Base-by-base conservation (phyloP, 192 early-diverging fungal species). In the Coemansia sp. region DNA sequence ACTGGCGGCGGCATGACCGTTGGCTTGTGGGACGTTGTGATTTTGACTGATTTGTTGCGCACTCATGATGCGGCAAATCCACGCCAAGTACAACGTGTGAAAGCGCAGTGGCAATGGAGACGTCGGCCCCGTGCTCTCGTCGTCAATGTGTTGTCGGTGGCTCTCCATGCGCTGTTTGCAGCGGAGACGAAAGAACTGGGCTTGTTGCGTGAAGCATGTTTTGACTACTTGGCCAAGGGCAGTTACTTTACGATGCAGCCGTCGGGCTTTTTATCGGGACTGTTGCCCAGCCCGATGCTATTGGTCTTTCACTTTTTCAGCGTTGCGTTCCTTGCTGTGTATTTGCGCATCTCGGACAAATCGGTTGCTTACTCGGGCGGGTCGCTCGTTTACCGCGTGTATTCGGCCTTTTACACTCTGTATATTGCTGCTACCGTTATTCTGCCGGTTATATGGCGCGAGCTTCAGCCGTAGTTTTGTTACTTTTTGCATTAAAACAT, bases 1-100 rank as follows among this genome's bases (percentile, higher is more conserved):
- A 97, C 94, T 0, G 96, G 96, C 48, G 94, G 87, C 77, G 97
- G 97, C 22, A 99, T 99, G 97, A 97, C 97, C 0, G 90, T 99
- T 0, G 97, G 88, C 1, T 84, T 97, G 41, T 94, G 91, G 84
- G 97, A 99, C 74, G 90, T 93, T 4, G 90, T 94, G 1, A 83
- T 87, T 27, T 52, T 97, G 26, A 57, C 82, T 8, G 82, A 92
- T 3, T 67, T 90, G n/a, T 74, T 74, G 45, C 35, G 56, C 21
- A 1, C 12, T 23, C 17, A 43, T 27, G 38, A 4, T 35, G 31
- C 31, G 31, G 31, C 31, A 8, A 35, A 35, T 8, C 1, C 31
- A 7, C 31, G 8, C 6, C 6, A 35, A 10, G 70, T 69, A 3
- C 72, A 70, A 2, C 35, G 76, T 9, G 65, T 91, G 31, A 61